These are phyloP conservation scores for Russula sp. DNA, from an alignment of 768 basidiomycete species.

Conservation along the genomic window DNA sequence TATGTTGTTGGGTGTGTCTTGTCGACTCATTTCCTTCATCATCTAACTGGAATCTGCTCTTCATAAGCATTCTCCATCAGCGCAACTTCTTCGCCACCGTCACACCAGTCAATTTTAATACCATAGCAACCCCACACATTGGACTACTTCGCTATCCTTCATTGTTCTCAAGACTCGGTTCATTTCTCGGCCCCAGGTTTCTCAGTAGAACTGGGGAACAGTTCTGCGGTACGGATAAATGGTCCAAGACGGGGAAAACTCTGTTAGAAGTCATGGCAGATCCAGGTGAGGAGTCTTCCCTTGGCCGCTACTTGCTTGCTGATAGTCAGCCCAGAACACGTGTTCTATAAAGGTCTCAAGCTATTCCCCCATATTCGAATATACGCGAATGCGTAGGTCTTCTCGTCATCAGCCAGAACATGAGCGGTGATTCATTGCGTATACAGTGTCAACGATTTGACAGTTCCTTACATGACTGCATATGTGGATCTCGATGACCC, in stretches of 20 bases:
- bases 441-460: slow-evolving; percentile 62
- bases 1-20: slow-evolving; percentile 64
- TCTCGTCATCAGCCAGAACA: background rate
- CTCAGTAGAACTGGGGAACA: slow-evolving; percentile 76
- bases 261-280: slow-evolving; percentile 79
- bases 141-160: slow-evolving; percentile 67
- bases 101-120: slow-evolving; percentile 75
- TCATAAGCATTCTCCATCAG: slow-evolving; percentile 56
- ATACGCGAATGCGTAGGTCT: slow-evolving; percentile 74
- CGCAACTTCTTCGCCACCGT: slow-evolving; percentile 69
- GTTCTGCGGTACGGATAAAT: slow-evolving; percentile 57
- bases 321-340: slow-evolving; percentile 45
- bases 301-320: background rate
- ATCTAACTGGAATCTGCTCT: background rate
- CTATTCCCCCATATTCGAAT: slow-evolving; percentile 67
- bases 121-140: slow-evolving; percentile 80
- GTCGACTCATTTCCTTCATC: background rate
- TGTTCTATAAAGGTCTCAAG: slow-evolving; percentile 72
- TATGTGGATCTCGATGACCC: slow-evolving; percentile 67
- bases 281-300: slow-evolving; percentile 46
- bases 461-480: slow-evolving; percentile 81
- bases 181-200: slow-evolving; percentile 61
- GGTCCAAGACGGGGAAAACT: slow-evolving; percentile 62
- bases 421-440: slow-evolving; percentile 4
- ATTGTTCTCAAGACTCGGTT: slow-evolving; percentile 51